A percentile compares a stretch with the other conserved stretches of the same genome.
These are phyloP conservation scores for Pisolithus thermaeus DNA, from an alignment of 1,284 basidiomycete genomes.

Conservation along the genomic window DNA sequence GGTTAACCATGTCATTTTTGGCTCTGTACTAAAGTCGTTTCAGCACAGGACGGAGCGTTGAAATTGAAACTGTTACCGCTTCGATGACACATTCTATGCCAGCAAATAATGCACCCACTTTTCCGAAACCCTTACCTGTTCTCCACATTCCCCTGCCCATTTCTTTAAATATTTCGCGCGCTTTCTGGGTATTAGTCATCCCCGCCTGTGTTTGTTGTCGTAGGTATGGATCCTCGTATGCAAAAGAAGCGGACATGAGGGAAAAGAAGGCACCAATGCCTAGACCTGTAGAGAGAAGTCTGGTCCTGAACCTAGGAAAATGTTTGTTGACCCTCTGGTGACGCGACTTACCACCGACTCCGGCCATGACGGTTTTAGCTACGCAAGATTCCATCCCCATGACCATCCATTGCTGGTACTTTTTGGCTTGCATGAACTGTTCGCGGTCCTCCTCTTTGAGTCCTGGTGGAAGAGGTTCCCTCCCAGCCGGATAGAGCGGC, in stretches of 20 bases:
- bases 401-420: slow-evolving; percentile 67
- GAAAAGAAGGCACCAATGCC: slow-evolving; percentile 94
- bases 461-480: slow-evolving; percentile 79
- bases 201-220: slow-evolving; percentile 59
- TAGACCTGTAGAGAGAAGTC: slow-evolving; percentile 53
- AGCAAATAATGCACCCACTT: slow-evolving; percentile 90
- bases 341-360: slow-evolving; percentile 62
- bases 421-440: slow-evolving; percentile 62
- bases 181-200: slow-evolving; percentile 69
- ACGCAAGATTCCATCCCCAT: slow-evolving; percentile 81
- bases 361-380: slow-evolving; percentile 76
- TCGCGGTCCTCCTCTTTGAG: slow-evolving; percentile 75
- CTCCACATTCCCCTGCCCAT: slow-evolving; percentile 93
- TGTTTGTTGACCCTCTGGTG: slow-evolving; percentile 1
- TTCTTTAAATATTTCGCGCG: slow-evolving; percentile 85
- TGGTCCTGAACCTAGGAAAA: slow-evolving; percentile 11
- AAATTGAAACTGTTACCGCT: slow-evolving; percentile 62
- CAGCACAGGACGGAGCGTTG: not conserved
- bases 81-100: slow-evolving; percentile 96
- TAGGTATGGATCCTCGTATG: slow-evolving; percentile 90
- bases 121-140: slow-evolving; percentile 89
- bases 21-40: slow-evolving; percentile 71
- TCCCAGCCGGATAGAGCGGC: slow-evolving; percentile 53
- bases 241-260: slow-evolving; percentile 92
- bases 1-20: slow-evolving; percentile 91